A percentile compares a stretch with the other conserved stretches of the same genome.
Evolutionary conservation across 163 green algal genomes (phyloP).

Genomic region (Coccomyxa subellipsoidea): DNA sequence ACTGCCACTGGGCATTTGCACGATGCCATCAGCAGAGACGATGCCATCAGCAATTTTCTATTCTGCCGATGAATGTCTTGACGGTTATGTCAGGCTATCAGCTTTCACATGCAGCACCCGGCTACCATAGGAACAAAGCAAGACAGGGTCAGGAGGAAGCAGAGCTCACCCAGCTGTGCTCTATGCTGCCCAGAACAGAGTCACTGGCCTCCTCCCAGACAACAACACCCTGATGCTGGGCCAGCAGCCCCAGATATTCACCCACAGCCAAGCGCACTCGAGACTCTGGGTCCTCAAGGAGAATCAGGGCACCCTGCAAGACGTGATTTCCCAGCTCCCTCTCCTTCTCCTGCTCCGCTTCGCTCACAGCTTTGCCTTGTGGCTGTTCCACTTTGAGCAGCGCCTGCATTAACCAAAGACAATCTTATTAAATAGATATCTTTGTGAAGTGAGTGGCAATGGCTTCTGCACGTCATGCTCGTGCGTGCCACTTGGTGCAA

Average conservation of each 20-base stretch:
- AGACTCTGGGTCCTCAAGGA: slow-evolving; percentile 52
- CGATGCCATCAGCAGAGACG: not conserved
- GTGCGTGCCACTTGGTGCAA: not conserved
- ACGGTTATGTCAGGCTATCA: not conserved
- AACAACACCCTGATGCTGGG: slow-evolving; percentile 24
- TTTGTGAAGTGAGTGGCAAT: too few species aligned
- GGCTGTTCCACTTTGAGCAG: not conserved
- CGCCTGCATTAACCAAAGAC: not conserved
- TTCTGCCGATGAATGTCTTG: not conserved
- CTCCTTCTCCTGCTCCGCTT: slow-evolving; percentile 15
- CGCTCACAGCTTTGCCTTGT: not conserved
- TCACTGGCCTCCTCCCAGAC: slow-evolving; percentile 37
- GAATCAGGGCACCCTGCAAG: slow-evolving; percentile 8
- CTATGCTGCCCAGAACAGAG: slow-evolving; percentile 57
- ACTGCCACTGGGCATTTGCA: not conserved
- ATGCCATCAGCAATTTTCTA: not conserved
- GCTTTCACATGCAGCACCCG: not conserved
- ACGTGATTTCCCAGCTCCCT: slow-evolving; percentile 11
- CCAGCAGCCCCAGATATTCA: slow-evolving; percentile 51
- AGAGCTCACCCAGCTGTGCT: slow-evolving; percentile 52
- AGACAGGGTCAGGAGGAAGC: not conserved
- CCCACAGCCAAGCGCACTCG: slow-evolving; percentile 67
- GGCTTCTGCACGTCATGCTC: not conserved
- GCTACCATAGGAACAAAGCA: not conserved
- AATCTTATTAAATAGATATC: too few species aligned